phyloP scores from a whole-genome alignment of 1,284 basidiomycete species.

The Pholiota adiposa region DNA sequence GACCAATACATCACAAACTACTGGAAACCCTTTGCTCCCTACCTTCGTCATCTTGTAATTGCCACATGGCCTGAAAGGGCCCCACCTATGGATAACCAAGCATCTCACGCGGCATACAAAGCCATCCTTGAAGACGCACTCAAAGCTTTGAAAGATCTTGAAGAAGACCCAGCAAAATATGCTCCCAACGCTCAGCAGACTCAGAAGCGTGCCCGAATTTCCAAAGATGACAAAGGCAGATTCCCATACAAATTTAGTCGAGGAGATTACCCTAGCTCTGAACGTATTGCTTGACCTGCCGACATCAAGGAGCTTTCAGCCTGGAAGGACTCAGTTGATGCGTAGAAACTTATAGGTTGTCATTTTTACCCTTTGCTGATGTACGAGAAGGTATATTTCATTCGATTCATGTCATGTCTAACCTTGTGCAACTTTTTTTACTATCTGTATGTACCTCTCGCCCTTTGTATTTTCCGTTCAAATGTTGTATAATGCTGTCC shows the following conservation, averaged over 20 bases:
- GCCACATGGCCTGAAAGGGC: constrained; percentile 9
- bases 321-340: constrained; percentile 4
- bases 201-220: not conserved
- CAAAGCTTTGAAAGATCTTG: not conserved
- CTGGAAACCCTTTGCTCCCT: constrained; percentile 17
- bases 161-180: constrained; percentile 4
- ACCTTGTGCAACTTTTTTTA: not conserved
- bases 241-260: constrained; percentile 2
- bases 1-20: constrained; percentile 9
- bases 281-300: not conserved
- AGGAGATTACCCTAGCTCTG: not conserved
- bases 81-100: not conserved
- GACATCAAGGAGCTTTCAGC: not conserved
- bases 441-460: not conserved
- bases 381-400: not conserved
- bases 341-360: not conserved
- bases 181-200: not conserved
- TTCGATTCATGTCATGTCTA: not conserved
- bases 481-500: not conserved
- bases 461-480: not conserved
- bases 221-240: not conserved
- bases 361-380: not conserved
- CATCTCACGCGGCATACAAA: constrained; percentile 9
- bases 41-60: constrained; percentile 11
- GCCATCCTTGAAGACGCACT: constrained; percentile 16